These are phyloP conservation scores for Colletotrichum sp. DNA, from an alignment of 2,329 filamentous ascomycete species.

Conservation along the genomic window DNA sequence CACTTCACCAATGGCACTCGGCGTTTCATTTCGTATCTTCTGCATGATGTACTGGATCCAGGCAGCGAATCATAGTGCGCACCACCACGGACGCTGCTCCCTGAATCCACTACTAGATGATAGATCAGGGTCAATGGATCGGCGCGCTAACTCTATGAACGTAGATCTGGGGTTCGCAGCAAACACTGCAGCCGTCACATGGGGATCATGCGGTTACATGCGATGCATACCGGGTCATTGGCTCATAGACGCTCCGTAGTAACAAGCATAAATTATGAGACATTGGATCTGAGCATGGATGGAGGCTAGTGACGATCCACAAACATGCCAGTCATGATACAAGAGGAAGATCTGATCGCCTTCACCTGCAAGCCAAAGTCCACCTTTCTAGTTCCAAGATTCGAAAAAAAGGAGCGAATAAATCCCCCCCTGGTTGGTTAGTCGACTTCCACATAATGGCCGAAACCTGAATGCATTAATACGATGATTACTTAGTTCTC, in stretches of 20 bases:
- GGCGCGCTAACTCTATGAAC: rapidly evolving
- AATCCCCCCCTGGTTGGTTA: neutral
- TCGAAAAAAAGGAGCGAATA: neutral
- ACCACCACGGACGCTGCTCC: neutral
- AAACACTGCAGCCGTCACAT: neutral
- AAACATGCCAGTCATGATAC: neutral
- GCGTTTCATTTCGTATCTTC: neutral
- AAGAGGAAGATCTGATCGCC: neutral
- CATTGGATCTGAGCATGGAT: neutral
- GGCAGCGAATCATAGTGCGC: neutral
- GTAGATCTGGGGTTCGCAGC: neutral
- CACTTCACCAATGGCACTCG: neutral
- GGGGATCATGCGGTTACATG: neutral
- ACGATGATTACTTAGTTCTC: neutral
- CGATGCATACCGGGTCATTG: neutral
- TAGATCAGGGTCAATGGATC: neutral
- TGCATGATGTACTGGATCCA: neutral
- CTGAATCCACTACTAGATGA: neutral
- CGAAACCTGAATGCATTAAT: neutral
- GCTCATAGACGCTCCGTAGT: neutral
- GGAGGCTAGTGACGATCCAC: neutral
- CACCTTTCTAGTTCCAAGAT: neutral
- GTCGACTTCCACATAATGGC: neutral
- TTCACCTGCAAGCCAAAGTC: neutral
- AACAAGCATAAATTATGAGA: neutral